Evolutionary conservation across 2,329 filamentous ascomycete genomes (phyloP).

Genomic region (Aspergillus cejpii): DNA sequence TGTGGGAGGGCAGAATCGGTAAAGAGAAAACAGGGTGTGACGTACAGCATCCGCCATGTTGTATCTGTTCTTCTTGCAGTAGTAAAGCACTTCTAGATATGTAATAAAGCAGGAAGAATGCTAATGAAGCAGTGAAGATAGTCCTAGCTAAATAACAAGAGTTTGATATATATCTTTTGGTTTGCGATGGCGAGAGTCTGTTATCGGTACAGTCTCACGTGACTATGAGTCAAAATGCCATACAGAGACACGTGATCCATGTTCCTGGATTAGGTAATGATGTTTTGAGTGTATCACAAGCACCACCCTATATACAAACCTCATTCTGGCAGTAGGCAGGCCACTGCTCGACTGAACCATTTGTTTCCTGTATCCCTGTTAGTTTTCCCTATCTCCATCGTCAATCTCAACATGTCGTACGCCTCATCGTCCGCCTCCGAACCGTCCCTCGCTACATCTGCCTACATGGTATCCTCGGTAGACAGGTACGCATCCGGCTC

Average conservation of each 20-base stretch:
- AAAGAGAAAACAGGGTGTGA: slow-evolving; percentile 34
- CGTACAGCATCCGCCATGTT: slow-evolving; percentile 42
- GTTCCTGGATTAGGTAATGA: slow-evolving; percentile 13
- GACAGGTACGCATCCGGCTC: slow-evolving; percentile 24
- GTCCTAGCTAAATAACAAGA: neutral
- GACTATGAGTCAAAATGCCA: slow-evolving; percentile 15
- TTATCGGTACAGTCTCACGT: slow-evolving; percentile 16
- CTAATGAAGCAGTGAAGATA: neutral
- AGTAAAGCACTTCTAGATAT: neutral
- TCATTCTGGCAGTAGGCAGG: slow-evolving; percentile 31
- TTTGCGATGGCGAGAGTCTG: slow-evolving; percentile 18
- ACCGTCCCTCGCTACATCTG: slow-evolving; percentile 35
- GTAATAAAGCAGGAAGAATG: slow-evolving; percentile 1
- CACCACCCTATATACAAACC: slow-evolving; percentile 17
- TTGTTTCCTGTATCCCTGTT: neutral
- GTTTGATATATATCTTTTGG: slow-evolving; percentile 2
- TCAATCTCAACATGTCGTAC: slow-evolving; percentile 26
- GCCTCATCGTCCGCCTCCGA: slow-evolving; percentile 25
- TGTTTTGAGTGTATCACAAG: no score
- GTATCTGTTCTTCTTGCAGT: slow-evolving; percentile 6
- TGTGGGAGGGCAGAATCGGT: slow-evolving; percentile 35
- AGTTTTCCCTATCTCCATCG: slow-evolving; percentile 7
- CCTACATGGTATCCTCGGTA: slow-evolving; percentile 36
- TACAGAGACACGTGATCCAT: slow-evolving; percentile 5
- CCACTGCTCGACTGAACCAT: slow-evolving; percentile 27